Base-by-base conservation (phyloP, 2,329 filamentous ascomycete genomes). In the Byssothecium circinans region DNA sequence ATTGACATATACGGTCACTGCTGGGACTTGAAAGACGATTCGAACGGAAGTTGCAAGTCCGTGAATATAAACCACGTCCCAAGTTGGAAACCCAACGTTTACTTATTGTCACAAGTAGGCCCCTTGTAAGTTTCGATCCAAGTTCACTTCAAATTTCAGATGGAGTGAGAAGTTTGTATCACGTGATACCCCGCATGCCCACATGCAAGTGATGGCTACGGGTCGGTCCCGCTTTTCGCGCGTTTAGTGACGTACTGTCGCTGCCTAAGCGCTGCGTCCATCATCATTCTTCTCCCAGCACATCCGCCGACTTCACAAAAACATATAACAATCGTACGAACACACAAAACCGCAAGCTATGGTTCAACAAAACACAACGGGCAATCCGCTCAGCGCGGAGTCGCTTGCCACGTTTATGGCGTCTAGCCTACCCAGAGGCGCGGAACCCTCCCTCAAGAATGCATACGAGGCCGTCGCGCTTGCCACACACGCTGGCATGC, bases 381-480 rank as follows among this genome's bases (percentile, higher is more conserved):
- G 67, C 53, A 77, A 76, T 56, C 69, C 72, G 56, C 72, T 78
- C 22, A 70, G 72, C 45, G 73, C 75, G 37, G 62, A 58, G 18
- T 72, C 70, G 11, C 69, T 79, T 40, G 65, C 72, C 25, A 56
- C 63, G 19, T 65, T 74, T 56, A 78, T 79, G 69, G 69, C 72
- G 29, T 60, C 67, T 23, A 74, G 73, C 32, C 60, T 79, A 36
- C 74, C 76, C 1, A 64, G 64, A 49, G 59, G 67, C 30, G 57
- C 62, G 10, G 61, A 60, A 1, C 66, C 73, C 36, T 68, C 74
- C 56, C 60, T 91, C 23, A 84, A 85, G 57, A 86, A 81, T 48
- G 81, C 87, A 0, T 89, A 87, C 68, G 91, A 97, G 74, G 89
- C 87, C 39, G 77, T 96, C 51, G 90, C 89, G 14, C 81, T 97